Percentiles rank a stretch among this genome's conserved stretches.
Evolutionary conservation across 768 basidiomycete species (phyloP).

Genomic region (Hydnum rufescens): DNA sequence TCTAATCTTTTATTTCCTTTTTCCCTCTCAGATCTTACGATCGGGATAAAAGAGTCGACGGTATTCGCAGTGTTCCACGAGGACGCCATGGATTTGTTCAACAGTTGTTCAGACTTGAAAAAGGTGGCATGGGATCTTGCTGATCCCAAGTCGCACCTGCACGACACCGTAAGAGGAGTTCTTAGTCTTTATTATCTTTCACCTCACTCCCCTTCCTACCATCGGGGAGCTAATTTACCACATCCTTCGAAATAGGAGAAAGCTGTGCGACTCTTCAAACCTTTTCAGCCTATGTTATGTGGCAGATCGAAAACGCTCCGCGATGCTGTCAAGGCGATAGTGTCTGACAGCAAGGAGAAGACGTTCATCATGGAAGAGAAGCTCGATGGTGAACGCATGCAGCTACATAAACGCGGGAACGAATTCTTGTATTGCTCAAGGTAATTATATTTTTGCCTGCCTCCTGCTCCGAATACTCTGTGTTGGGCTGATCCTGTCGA

Average conservation of each 20-base stretch:
- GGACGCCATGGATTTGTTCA: constrained; percentile 84
- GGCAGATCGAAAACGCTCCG: constrained; percentile 66
- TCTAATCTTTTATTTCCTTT: background rate
- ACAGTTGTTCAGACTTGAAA: constrained; percentile 91
- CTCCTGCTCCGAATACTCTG: background rate
- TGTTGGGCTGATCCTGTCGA: background rate
- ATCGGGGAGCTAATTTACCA: background rate
- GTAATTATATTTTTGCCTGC: constrained; percentile 20
- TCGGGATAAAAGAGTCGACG: constrained; percentile 86
- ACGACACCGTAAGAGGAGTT: constrained; percentile 29
- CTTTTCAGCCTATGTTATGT: constrained; percentile 92
- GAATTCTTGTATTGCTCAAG: constrained; percentile 88
- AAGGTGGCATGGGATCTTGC: constrained; percentile 79
- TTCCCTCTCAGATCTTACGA: constrained; percentile 50
- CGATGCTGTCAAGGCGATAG: constrained; percentile 73
- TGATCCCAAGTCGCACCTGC: constrained; percentile 48
- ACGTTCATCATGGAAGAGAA: constrained; percentile 88
- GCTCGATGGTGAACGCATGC: constrained; percentile 91
- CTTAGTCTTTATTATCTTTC: background rate
- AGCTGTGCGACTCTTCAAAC: constrained; percentile 56
- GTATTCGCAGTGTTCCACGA: constrained; percentile 84
- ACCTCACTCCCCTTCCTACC: background rate
- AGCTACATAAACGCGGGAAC: constrained; percentile 80
- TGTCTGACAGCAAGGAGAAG: constrained; percentile 20
- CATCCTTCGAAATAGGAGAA: constrained; percentile 39